These are phyloP conservation scores for Leishmania guyanensis DNA, from an alignment of 208 protist species.

Conservation along the genomic window DNA sequence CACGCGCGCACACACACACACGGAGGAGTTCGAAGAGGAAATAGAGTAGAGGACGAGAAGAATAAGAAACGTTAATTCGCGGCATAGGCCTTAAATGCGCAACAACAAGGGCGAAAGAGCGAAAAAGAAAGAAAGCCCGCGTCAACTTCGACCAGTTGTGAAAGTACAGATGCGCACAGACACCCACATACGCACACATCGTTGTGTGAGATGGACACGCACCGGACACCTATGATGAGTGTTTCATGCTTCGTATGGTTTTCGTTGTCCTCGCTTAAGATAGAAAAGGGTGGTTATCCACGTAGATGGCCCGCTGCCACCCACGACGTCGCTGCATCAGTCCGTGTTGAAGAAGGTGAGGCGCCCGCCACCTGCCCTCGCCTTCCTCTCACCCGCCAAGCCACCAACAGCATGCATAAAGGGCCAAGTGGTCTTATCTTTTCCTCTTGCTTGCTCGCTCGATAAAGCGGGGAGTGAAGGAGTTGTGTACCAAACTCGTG, in stretches of 20 bases:
- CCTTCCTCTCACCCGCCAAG: not conserved
- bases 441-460: not conserved
- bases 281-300: not conserved
- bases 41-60: too few species aligned
- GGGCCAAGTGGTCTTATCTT: not conserved
- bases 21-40: not conserved
- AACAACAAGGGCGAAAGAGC: not conserved
- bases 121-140: not conserved
- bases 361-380: not conserved
- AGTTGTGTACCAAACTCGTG: not conserved
- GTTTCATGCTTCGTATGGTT: not conserved
- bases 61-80: too few species aligned
- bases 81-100: not conserved
- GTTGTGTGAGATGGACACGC: not conserved
- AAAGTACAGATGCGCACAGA: not conserved
- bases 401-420: not conserved
- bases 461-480: not conserved
- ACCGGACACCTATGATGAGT: not conserved
- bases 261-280: not conserved
- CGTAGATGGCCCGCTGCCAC: not conserved
- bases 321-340: not conserved
- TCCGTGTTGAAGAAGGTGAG: not conserved
- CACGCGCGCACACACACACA: not conserved
- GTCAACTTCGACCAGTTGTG: not conserved
- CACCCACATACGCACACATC: not conserved